Base-by-base conservation (phyloP, 257 asterid genomes). In the Gardenia jasminoides region DNA sequence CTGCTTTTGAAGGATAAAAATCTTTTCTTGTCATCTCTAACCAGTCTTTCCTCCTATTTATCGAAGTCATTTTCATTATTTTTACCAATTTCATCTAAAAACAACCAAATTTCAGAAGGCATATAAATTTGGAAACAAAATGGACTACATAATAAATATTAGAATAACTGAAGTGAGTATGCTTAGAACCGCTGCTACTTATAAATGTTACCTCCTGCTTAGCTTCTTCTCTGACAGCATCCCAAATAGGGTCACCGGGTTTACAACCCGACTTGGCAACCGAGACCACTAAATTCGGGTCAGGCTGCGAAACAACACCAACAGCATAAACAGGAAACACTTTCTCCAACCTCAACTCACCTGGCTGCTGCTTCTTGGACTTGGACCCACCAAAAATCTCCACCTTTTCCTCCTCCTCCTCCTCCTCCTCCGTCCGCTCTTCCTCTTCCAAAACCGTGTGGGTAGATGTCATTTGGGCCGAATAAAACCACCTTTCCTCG, bases 171-270 rank as follows among this genome's bases (percentile, higher is more conserved):
- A 69, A 41, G 24, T 69, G 17, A 41, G 39, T 10, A 70, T 9
- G 24, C n/a, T 5, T 24, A 46, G 9, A 31, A 67, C 46, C 4
- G 31, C n/a, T 50, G 4, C 41, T 36, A 3, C 41, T 3, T 36
- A 36, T 36, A 36, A 36, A 36, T 36, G 4, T 36, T 36, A 87
- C 90, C 90, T 87, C 88, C 65, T 70, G 28, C 78, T 82, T 87
- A 2, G 90, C 90, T 71, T 84, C 88, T 43, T 78, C 82, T 64
- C 76, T 68, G 41, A 84, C 81, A 56, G 86, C 82, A 50, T 87
- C 88, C 90, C 90, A 87, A 72, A 87, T 87, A 46, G 90, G 90
- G 78, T 87, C 90, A 67, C 86, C 88, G 16, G 80, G 82, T 48
- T 81, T 84, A 44, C 84, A 80, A 39, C 84, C 86, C 10, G 85